phyloP scores from a whole-genome alignment of 2,329 filamentous ascomycete species.

The Graphiopsis chlorocephala region DNA sequence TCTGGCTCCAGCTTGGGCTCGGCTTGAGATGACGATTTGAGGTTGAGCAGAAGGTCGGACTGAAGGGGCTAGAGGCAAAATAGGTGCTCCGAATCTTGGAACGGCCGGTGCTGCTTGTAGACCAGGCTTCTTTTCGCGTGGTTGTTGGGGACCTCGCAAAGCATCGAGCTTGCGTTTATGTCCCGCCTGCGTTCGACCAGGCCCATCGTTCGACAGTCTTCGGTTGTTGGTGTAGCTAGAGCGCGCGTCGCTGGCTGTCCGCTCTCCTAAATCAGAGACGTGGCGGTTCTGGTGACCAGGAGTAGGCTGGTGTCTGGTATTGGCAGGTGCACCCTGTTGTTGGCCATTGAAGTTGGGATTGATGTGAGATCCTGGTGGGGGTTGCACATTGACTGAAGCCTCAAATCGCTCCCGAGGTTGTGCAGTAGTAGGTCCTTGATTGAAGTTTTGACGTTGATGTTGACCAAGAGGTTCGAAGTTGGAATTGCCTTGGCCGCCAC shows the following conservation, averaged over 20 bases:
- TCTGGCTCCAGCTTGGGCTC: not conserved
- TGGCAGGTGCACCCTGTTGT: not conserved
- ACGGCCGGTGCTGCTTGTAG: conserved; percentile 30
- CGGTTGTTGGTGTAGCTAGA: not conserved
- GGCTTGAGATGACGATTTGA: not conserved
- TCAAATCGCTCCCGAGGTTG: not conserved
- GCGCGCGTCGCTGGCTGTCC: not conserved
- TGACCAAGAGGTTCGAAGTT: conserved; percentile 5
- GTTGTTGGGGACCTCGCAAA: conserved; percentile 22
- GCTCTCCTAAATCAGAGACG: not conserved
- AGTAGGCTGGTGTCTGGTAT: not conserved
- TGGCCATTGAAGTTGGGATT: conserved; percentile 29
- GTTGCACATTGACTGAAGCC: not conserved
- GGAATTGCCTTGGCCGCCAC: conserved; percentile 17
- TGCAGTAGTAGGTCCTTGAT: not conserved
- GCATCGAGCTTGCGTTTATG: conserved; percentile 37
- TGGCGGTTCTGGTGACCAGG: not conserved
- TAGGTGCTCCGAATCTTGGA: conserved; percentile 32
- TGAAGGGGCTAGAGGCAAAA: conserved; percentile 19
- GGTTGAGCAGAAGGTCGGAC: not conserved
- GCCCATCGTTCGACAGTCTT: not conserved
- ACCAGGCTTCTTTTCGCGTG: conserved; percentile 18
- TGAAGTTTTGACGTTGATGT: not conserved
- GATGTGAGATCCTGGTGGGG: conserved; percentile 31
- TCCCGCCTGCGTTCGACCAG: conserved; percentile 21